Conservation (phyloP, 2,329 filamentous ascomycete genomes). For the Nectriaceae sp. region DNA sequence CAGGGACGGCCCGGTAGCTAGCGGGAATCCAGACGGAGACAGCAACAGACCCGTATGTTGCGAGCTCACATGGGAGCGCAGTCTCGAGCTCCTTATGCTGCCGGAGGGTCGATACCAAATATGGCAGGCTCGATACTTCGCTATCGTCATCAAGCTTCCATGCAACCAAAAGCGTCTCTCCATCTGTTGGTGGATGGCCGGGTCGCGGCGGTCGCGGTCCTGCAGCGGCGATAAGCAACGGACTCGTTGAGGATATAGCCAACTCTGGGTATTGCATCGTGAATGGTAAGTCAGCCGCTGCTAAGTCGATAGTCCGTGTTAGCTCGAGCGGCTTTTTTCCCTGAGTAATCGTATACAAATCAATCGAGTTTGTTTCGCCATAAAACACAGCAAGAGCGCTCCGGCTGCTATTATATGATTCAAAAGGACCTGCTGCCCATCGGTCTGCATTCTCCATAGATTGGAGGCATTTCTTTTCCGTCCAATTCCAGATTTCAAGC, state of each 20-base stretch:
- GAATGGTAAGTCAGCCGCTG: conserved; percentile 37
- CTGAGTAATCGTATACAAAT: conserved; percentile 34
- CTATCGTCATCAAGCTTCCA: conserved; percentile 38
- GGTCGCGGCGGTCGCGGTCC: conserved; percentile 40
- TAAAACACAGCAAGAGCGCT: conserved; percentile 38
- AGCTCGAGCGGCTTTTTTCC: conserved; percentile 41
- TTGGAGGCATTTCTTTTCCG: conserved; percentile 41
- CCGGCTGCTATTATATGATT: conserved; percentile 36
- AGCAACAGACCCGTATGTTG: conserved; percentile 39
- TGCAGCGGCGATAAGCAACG: conserved; percentile 39
- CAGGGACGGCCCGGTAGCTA: conserved; percentile 35
- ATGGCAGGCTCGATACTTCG: conserved; percentile 31
- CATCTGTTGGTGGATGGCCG: conserved; percentile 39
- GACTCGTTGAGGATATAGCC: conserved; percentile 41
- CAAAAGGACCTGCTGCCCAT: conserved; percentile 39
- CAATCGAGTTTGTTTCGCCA: conserved; percentile 32
- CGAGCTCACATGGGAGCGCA: conserved; percentile 38
- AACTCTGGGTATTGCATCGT: conserved; percentile 42
- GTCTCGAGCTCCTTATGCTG: conserved; percentile 42
- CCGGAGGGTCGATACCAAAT: conserved; percentile 39
- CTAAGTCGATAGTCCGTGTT: conserved; percentile 37
- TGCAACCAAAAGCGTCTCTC: conserved; percentile 40
- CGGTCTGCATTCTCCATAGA: conserved; percentile 39
- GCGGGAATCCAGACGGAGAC: conserved; percentile 45
- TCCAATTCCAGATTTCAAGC: conserved; percentile 44